phyloP scores from a whole-genome alignment of 2,329 filamentous ascomycete genomes.

The Penicillium sp. region DNA sequence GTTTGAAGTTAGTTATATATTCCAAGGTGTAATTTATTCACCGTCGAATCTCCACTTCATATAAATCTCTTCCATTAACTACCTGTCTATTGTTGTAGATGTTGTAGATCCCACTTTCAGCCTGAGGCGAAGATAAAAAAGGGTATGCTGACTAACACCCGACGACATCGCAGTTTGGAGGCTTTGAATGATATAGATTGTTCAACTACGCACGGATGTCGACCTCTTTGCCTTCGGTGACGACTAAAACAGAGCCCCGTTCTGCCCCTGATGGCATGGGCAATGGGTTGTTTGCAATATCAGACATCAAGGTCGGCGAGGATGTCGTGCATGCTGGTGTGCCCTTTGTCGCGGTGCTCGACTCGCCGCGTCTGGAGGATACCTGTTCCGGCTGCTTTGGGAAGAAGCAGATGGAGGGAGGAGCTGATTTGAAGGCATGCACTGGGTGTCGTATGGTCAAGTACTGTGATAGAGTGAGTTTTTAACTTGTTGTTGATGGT shows the following conservation, averaged over 20 bases:
- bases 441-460: conserved; percentile 54
- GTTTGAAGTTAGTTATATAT: conserved; percentile 6
- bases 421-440: conserved; percentile 49
- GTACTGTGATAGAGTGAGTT: conserved; percentile 57
- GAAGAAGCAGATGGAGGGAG: conserved; percentile 28
- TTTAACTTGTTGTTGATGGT: neutral
- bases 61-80: neutral
- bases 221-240: conserved; percentile 15
- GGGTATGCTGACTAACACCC: conserved; percentile 6
- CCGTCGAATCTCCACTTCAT: neutral
- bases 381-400: conserved; percentile 57
- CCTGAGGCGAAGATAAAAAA: neutral
- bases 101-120: neutral
- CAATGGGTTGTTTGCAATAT: conserved; percentile 53
- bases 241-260: conserved; percentile 24
- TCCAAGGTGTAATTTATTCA: neutral
- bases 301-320: conserved; percentile 47
- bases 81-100: neutral
- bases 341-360: conserved; percentile 53
- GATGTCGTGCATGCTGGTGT: conserved; percentile 48
- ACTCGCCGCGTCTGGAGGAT: conserved; percentile 49
- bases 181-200: neutral
- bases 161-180: neutral
- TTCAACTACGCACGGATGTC: conserved; percentile 19
- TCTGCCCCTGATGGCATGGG: conserved; percentile 38